Evolutionary conservation across 352 stramenopile genomes (phyloP).

Genomic region (Pythium grandisporangium): DNA sequence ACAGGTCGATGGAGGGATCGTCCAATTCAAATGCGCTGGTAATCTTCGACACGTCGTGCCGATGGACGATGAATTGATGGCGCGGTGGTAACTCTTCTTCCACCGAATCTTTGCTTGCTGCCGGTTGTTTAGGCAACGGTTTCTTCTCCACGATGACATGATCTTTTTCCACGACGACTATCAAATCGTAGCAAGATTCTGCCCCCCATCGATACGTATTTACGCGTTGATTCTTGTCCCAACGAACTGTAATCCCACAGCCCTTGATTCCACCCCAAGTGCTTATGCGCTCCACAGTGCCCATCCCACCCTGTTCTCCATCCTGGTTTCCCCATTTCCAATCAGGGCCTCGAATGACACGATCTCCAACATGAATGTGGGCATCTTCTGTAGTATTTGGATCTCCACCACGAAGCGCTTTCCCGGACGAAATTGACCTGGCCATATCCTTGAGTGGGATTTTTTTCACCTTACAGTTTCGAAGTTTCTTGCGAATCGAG

Average conservation of each 20-base stretch:
- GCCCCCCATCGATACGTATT: constrained; percentile 80
- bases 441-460: constrained; percentile 6
- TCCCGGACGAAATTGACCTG: no score
- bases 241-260: constrained; percentile 69
- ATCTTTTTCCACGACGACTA: constrained; percentile 53
- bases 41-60: constrained; percentile 39
- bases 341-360: constrained; percentile 59
- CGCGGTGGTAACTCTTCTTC: constrained; percentile 20
- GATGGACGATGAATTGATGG: constrained; percentile 55
- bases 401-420: constrained; percentile 3
- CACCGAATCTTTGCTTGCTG: constrained; percentile 7
- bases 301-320: constrained; percentile 39
- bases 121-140: constrained; percentile 23
- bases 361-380: constrained; percentile 47
- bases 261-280: constrained; percentile 70
- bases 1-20: constrained; percentile 37
- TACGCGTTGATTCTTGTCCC: constrained; percentile 77
- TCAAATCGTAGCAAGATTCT: constrained; percentile 67
- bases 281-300: constrained; percentile 71
- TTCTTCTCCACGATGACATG: constrained; percentile 36
- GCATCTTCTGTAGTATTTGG: constrained; percentile 2
- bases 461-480: constrained; percentile 16
- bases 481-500: constrained; percentile 17
- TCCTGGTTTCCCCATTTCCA: constrained; percentile 83
- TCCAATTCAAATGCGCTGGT: constrained; percentile 37